Conservation (phyloP, 306 rosid species). For the Urtica urens region DNA sequence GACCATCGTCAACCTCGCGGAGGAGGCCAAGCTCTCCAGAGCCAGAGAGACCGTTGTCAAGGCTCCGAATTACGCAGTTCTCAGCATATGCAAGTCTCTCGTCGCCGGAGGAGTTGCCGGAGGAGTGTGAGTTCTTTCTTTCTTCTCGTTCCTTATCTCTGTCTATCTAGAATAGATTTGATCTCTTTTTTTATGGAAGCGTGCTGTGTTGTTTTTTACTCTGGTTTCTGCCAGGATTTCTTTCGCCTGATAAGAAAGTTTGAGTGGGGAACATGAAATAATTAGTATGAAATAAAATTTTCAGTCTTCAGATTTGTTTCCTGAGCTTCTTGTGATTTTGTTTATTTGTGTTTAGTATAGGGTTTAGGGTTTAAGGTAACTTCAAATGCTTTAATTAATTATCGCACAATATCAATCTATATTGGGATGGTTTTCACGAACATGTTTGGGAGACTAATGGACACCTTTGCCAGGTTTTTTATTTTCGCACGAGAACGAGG, state of each 20-base stretch:
- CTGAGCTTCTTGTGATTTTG: neutral
- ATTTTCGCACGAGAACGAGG: too few species aligned
- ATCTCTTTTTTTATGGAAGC: neutral
- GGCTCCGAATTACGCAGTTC: slow-evolving; percentile 52
- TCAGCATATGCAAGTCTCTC: slow-evolving; percentile 76
- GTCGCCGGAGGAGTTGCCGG: slow-evolving; percentile 98
- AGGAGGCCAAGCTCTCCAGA: slow-evolving; percentile 86
- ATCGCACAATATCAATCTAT: too few species aligned
- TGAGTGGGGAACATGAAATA: too few species aligned
- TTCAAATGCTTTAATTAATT: too few species aligned
- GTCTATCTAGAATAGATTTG: neutral
- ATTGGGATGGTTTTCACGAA: too few species aligned
- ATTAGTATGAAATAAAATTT: too few species aligned
- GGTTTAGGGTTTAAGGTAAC: slow-evolving; percentile 1
- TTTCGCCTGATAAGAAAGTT: too few species aligned
- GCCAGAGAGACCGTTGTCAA: slow-evolving; percentile 75
- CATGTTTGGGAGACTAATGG: too few species aligned
- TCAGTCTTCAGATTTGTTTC: neutral
- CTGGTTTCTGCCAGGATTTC: too few species aligned
- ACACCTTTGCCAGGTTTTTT: too few species aligned
- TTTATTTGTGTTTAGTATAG: neutral
- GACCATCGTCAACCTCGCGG: slow-evolving; percentile 76
- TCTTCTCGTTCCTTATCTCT: neutral
- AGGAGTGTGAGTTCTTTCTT: slow-evolving; percentile 76
- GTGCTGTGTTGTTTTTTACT: too few species aligned